Evolutionary conservation across 2,329 filamentous ascomycete genomes (phyloP), one percentile per base, ranked within the genome.

Genomic region (Zymoseptoria passerinii): DNA sequence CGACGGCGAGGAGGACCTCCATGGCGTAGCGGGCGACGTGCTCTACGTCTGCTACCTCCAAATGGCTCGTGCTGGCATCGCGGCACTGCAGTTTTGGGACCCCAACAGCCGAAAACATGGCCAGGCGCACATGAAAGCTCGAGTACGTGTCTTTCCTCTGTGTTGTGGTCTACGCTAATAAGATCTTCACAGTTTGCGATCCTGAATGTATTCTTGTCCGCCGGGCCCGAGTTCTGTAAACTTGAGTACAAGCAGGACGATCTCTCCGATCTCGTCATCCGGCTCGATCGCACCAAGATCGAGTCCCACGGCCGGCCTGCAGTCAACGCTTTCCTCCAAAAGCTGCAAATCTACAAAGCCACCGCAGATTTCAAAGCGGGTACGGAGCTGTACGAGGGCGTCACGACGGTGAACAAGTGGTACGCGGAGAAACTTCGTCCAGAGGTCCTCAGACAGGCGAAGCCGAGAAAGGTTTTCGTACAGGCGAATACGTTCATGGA

Each of bases 11-110:
- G 75, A 80, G 54, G 81, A 95, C 68, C 86, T 95, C 65, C 77
- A 88, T 64, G 81, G 83, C 60, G 83, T 88, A 69, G 90, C 91
- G 8, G 92, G 91, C 50, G 88, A 96, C 69, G 84, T 99, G 6
- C 83, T 97, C 7, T 96, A 92, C 69, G 85, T 86, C 0, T 86
- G 88, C 2, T 99, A 97, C 73, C 82, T 99, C 8, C 85, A 86
- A 65, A 97, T 99, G 92, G 94, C 94, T 13, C 85, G 92, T 44
- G 90, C 91, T n/a, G 94, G 94, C 61, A 80, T 99, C 50, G 83
- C 86, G 5, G 88, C 92, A 1, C 81, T 97, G 20, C 92, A 97
- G 72, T 90, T 94, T 80, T 97, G 91, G 91, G 91, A 96, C 69
- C 91, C 91, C 5, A 92, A 92, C 77, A 86, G 82, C 67, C 81